Conservation (phyloP, 805 yeast species). For the Myxozyma vanderwaltii region DNA sequence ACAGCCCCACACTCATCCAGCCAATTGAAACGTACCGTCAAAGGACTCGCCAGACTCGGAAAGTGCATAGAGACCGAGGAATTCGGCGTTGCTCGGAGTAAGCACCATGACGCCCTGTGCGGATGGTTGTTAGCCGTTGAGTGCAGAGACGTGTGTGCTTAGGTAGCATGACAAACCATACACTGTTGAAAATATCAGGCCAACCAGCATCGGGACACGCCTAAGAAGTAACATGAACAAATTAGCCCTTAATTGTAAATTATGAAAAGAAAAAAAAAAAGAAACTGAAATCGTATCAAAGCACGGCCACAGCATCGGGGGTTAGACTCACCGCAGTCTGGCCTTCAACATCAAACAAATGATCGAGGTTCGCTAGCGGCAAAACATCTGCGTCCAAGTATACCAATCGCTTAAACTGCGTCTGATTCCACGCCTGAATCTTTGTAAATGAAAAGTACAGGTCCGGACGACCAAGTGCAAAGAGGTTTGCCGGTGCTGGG, state of each 20-base stretch:
- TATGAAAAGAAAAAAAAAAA: too few species aligned
- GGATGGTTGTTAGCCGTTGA: neutral
- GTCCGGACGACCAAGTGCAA: slow-evolving; percentile 52
- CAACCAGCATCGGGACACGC: slow-evolving; percentile 87
- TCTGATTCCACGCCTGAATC: slow-evolving; percentile 56
- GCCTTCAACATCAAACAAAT: slow-evolving; percentile 38
- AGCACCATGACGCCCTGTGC: slow-evolving; percentile 57
- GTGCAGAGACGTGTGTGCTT: neutral
- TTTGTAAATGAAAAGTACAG: slow-evolving; percentile 52
- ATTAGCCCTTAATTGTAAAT: too few species aligned
- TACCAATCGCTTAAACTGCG: slow-evolving; percentile 47
- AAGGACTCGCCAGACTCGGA: slow-evolving; percentile 49
- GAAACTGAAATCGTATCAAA: neutral
- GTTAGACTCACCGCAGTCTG: slow-evolving; percentile 38
- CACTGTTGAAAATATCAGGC: slow-evolving; percentile 88
- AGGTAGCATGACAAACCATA: slow-evolving; percentile 8
- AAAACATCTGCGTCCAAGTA: slow-evolving; percentile 60
- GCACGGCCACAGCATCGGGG: too few species aligned
- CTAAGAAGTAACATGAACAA: slow-evolving; percentile 20
- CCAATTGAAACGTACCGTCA: slow-evolving; percentile 55
- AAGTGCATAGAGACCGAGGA: slow-evolving; percentile 45
- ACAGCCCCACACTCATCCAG: neutral
- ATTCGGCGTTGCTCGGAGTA: slow-evolving; percentile 54
- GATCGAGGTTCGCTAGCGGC: slow-evolving; percentile 45
- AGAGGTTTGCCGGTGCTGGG: slow-evolving; percentile 37